Percentiles rank a stretch among this genome's conserved stretches.
Conservation (phyloP, 495 filamentous ascomycete genomes). For the Penicillium taxi region DNA sequence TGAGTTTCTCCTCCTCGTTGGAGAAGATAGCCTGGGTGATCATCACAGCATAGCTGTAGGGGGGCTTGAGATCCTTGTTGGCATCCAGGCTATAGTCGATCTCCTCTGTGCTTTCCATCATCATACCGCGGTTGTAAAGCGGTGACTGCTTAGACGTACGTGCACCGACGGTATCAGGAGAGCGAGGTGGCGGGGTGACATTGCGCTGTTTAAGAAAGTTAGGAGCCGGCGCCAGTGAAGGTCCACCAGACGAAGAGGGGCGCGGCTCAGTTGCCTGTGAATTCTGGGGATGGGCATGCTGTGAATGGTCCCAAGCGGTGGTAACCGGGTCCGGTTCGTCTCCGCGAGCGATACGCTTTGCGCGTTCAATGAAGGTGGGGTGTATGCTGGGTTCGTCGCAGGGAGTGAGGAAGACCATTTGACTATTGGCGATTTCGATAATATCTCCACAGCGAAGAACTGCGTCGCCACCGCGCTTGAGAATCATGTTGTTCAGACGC, state of each 20-base stretch:
- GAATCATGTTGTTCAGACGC: conserved; percentile 60
- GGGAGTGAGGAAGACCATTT: conserved; percentile 98
- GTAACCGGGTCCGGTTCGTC: conserved; percentile 29
- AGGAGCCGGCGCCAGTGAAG: conserved; percentile 60
- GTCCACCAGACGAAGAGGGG: conserved; percentile 33
- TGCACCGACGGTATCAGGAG: conserved; percentile 35
- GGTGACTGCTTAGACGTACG: conserved; percentile 51
- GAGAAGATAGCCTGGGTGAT: conserved; percentile 92
- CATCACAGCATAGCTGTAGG: conserved; percentile 92
- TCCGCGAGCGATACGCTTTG: conserved; percentile 40
- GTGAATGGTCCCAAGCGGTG: conserved; percentile 29
- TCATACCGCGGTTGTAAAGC: conserved; percentile 57
- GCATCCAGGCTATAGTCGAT: conserved; percentile 80
- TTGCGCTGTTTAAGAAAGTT: conserved; percentile 60
- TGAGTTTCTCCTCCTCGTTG: conserved; percentile 75
- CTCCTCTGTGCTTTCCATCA: conserved; percentile 66
- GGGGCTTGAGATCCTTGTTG: conserved; percentile 83
- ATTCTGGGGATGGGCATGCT: conserved; percentile 32
- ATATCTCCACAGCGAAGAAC: conserved; percentile 75
- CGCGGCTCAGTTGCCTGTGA: conserved; percentile 23
- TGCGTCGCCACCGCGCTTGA: conserved; percentile 57
- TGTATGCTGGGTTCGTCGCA: conserved; percentile 52
- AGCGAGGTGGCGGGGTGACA: conserved; percentile 55
- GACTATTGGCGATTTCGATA: conserved; percentile 79
- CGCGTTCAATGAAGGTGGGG: conserved; percentile 44